Base-by-base conservation (phyloP, 2,329 filamentous ascomycete species). In the Talaromyces sp. region DNA sequence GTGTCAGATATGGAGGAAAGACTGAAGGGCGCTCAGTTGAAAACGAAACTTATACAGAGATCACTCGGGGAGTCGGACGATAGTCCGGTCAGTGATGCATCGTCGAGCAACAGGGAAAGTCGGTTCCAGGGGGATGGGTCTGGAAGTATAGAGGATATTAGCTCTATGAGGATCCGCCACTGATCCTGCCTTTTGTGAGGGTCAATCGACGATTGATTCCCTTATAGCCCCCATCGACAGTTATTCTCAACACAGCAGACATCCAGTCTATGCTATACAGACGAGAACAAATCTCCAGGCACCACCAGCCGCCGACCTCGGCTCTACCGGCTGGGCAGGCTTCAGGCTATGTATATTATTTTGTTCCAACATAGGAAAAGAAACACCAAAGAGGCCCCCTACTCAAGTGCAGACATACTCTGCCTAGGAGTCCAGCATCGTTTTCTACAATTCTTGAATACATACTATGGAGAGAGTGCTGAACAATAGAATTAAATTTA, bases 1-100 rank as follows among this genome's bases (percentile, higher is more conserved):
- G 92, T 99, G 27, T 89, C 89, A 57, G 93, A 97, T 69, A 93
- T 96, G 70, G 95, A 99, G 70, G 91, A 97, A 73, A 83, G 93
- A 12, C 72, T 96, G 44, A 95, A 93, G 77, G 85, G 91, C 65
- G 94, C 92, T 4, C 85, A 87, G 67, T 89, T 89, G 3, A 97
- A 96, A 73, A 85, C 86, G 1, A 96, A 94, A 76, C 84, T 99
- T 54, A 87, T 98, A 52, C 89, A 95, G 74, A 88, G 88, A 63
- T 87, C 91, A 9, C 70, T 85, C 30, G 83, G 84, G 7, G 82
- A 84, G 67, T 67, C 73, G 28, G 73, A 76, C 57, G 73, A 74
- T 40, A 60, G 63, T 6, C 60, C 67, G 10, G 66, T 70, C 30
- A 51, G 23, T 59, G 67, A 69, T 61, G 66, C 69, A 58, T 65